phyloP scores from a whole-genome alignment of 2,329 filamentous ascomycete genomes.

The Nigrograna mackinnonii region DNA sequence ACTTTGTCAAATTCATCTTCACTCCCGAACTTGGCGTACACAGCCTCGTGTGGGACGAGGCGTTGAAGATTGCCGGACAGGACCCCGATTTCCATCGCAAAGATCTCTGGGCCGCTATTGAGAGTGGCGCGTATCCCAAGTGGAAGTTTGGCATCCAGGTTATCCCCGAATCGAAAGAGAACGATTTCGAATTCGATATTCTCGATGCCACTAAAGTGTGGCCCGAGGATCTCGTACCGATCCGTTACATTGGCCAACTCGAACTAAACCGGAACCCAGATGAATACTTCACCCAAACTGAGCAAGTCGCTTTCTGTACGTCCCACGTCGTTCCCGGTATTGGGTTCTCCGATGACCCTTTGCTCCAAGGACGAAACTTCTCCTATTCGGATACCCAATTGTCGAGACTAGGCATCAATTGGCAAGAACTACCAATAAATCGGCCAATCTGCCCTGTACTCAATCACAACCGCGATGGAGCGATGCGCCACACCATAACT shows the following conservation, averaged over 20 bases:
- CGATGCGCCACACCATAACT: constrained; percentile 72
- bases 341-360: constrained; percentile 75
- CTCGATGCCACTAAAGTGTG: constrained; percentile 85
- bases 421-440: constrained; percentile 78
- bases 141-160: constrained; percentile 86
- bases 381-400: constrained; percentile 71
- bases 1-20: constrained; percentile 79
- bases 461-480: constrained; percentile 77
- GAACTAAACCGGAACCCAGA: constrained; percentile 80
- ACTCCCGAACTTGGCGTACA: constrained; percentile 76
- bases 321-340: constrained; percentile 79
- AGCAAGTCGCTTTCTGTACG: constrained; percentile 84
- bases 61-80: constrained; percentile 64
- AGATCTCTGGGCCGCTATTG: constrained; percentile 75
- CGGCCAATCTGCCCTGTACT: constrained; percentile 73
- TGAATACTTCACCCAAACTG: constrained; percentile 80
- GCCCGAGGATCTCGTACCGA: constrained; percentile 76
- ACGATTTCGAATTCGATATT: constrained; percentile 84
- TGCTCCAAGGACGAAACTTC: constrained; percentile 74
- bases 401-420: constrained; percentile 72
- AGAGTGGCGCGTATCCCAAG: constrained; percentile 69
- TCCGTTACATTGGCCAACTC: constrained; percentile 77
- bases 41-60: constrained; percentile 79
- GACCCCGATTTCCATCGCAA: constrained; percentile 84
- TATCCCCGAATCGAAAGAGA: constrained; percentile 69